phyloP scores from a whole-genome alignment of 345 rosid genomes.

The Rhizophora mangle region DNA sequence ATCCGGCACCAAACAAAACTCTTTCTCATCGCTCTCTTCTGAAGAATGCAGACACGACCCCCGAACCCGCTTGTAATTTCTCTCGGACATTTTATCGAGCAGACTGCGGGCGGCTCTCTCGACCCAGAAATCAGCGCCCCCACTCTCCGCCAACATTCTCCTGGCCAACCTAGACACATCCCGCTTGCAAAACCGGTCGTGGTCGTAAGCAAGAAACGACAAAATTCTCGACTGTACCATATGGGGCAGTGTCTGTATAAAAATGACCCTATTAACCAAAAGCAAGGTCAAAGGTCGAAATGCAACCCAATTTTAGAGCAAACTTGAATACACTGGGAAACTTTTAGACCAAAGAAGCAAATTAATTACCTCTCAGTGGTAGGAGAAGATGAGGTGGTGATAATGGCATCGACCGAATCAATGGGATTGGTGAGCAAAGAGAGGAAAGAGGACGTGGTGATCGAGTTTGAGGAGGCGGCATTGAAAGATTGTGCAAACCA shows the following conservation, averaged over 20 bases:
- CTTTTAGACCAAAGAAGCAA: no score
- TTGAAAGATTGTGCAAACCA: slow-evolving; percentile 54
- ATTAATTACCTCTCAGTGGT: slow-evolving; percentile 39
- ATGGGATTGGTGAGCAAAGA: slow-evolving; percentile 43
- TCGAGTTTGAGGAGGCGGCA: slow-evolving; percentile 34
- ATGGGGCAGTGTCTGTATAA: slow-evolving; percentile 64
- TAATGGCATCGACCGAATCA: slow-evolving; percentile 8
- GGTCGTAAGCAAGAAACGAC: slow-evolving; percentile 54
- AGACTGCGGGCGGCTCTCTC: slow-evolving; percentile 58
- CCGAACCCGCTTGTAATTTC: slow-evolving; percentile 38
- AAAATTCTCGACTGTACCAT: slow-evolving; percentile 62
- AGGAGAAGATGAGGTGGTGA: slow-evolving; percentile 29
- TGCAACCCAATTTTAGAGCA: no score
- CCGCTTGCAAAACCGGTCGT: slow-evolving; percentile 40
- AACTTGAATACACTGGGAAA: no score
- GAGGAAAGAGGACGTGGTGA: slow-evolving; percentile 59
- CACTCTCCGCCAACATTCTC: slow-evolving; percentile 32
- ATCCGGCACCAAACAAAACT: slow-evolving; percentile 50
- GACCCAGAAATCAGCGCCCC: slow-evolving; percentile 58
- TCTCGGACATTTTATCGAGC: slow-evolving; percentile 52
- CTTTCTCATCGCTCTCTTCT: slow-evolving; percentile 30
- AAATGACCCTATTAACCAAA: slow-evolving; percentile 46
- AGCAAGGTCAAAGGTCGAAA: background rate
- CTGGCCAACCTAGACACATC: slow-evolving; percentile 52
- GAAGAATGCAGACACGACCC: slow-evolving; percentile 41